Conservation (phyloP, 1,284 basidiomycete genomes). For the Leccinum subrobustum region DNA sequence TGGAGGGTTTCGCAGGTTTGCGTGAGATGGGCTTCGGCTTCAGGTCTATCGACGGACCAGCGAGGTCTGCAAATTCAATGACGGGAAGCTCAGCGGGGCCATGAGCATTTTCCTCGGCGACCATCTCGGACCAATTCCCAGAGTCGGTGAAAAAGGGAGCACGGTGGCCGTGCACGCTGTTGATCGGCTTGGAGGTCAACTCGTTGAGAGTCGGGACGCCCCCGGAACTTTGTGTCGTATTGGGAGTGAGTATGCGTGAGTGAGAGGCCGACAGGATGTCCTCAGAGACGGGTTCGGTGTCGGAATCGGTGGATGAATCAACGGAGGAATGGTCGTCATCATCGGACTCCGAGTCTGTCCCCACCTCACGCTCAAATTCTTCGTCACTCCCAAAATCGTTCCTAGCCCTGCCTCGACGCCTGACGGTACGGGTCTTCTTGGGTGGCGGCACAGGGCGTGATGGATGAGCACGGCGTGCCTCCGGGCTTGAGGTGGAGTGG, state of each 20-base stretch:
- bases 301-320: slow-evolving; percentile 64
- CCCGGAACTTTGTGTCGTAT: slow-evolving; percentile 60
- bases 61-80: slow-evolving; percentile 75
- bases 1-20: slow-evolving; percentile 39
- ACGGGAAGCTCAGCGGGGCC: slow-evolving; percentile 68
- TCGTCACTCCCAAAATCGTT: slow-evolving; percentile 66
- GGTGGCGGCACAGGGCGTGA: slow-evolving; percentile 23
- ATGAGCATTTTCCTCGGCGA: slow-evolving; percentile 64
- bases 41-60: slow-evolving; percentile 37
- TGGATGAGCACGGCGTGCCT: slow-evolving; percentile 11
- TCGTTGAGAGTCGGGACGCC: slow-evolving; percentile 32
- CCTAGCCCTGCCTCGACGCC: slow-evolving; percentile 55
- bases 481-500: slow-evolving; percentile 30
- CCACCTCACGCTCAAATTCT: slow-evolving; percentile 66
- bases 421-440: slow-evolving; percentile 51
- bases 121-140: slow-evolving; percentile 78
- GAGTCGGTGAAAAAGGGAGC: slow-evolving; percentile 53
- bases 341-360: slow-evolving; percentile 65
- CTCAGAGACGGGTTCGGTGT: slow-evolving; percentile 62
- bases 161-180: slow-evolving; percentile 28
- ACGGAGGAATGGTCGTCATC: slow-evolving; percentile 55
- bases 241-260: slow-evolving; percentile 56
- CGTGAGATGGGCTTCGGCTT: slow-evolving; percentile 32
- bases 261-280: slow-evolving; percentile 50
- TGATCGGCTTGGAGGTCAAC: slow-evolving; percentile 23